A percentile compares a stretch with the other conserved stretches of the same genome.
Evolutionary conservation across 805 yeast species (phyloP).

Genomic region (Ogataea haglerorum): DNA sequence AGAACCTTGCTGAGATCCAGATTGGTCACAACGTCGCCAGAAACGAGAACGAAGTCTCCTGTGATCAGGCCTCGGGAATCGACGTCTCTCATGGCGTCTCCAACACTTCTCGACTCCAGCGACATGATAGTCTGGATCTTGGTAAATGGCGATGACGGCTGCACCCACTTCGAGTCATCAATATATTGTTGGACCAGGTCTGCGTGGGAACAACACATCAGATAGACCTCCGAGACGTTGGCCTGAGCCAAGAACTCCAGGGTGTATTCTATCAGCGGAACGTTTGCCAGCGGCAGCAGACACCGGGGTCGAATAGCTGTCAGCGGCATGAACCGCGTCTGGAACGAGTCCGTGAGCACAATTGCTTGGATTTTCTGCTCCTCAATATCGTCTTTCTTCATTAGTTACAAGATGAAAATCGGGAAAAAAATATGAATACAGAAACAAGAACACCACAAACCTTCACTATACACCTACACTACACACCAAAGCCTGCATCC

Average conservation of each 20-base stretch:
- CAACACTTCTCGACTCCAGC: slow-evolving; percentile 85
- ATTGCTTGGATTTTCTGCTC: slow-evolving; percentile 86
- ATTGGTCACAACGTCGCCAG: slow-evolving; percentile 96
- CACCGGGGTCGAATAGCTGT: slow-evolving; percentile 87
- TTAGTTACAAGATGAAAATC: neutral
- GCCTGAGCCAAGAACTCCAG: slow-evolving; percentile 90
- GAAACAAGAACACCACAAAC: neutral
- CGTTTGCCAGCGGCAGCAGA: slow-evolving; percentile 85
- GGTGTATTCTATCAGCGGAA: slow-evolving; percentile 92
- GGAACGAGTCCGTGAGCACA: slow-evolving; percentile 90
- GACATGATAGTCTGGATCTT: slow-evolving; percentile 75
- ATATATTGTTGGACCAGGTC: slow-evolving; percentile 83
- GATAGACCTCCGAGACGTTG: slow-evolving; percentile 82
- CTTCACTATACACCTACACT: neutral
- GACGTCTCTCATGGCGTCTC: slow-evolving; percentile 95
- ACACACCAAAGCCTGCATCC: neutral
- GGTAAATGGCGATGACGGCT: slow-evolving; percentile 73
- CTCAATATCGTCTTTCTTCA: slow-evolving; percentile 22
- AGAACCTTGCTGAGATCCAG: slow-evolving; percentile 73
- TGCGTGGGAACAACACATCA: slow-evolving; percentile 89
- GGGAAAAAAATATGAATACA: slow-evolving; percentile 2
- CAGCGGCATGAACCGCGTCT: slow-evolving; percentile 89
- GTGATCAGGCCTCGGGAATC: slow-evolving; percentile 87
- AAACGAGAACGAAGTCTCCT: slow-evolving; percentile 83
- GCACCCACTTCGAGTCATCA: slow-evolving; percentile 66